These are phyloP conservation scores for Gonium pectorale DNA, from an alignment of 139 green algal species.

Conservation along the genomic window DNA sequence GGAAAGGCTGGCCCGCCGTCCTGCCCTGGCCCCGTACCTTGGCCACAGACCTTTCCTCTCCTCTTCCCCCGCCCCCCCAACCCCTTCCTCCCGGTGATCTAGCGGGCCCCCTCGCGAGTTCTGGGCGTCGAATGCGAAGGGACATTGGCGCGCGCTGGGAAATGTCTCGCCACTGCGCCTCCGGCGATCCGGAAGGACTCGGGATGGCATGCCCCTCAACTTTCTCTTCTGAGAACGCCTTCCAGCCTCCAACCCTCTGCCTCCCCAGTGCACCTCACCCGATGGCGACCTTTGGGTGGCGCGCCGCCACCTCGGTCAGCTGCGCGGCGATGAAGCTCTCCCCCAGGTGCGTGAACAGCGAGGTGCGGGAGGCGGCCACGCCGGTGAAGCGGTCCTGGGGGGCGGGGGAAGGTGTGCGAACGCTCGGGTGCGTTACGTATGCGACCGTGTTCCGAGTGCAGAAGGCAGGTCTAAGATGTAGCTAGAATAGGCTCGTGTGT, in stretches of 20 bases:
- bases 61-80: no score
- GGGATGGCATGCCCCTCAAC: background rate
- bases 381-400: slow-evolving; percentile 55
- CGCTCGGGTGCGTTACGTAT: no score
- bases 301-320: slow-evolving; percentile 34
- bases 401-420: background rate
- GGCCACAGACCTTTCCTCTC: no score
- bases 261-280: background rate
- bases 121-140: no score
- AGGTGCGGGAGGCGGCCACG: background rate
- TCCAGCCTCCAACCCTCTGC: background rate
- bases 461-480: background rate
- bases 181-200: no score
- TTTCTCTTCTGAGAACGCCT: background rate
- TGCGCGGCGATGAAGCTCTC: slow-evolving; percentile 47
- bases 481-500: no score
- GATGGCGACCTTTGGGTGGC: slow-evolving; percentile 44
- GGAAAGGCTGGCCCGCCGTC: no score
- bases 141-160: no score
- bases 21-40: no score
- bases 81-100: background rate
- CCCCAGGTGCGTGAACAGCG: slow-evolving; percentile 45
- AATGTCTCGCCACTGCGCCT: no score
- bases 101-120: background rate
- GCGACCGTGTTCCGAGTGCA: no score